Percentiles rank a stretch among this genome's conserved stretches.
phyloP scores from a whole-genome alignment of 768 basidiomycete genomes.

The Phlebiopsis flavidoalba region DNA sequence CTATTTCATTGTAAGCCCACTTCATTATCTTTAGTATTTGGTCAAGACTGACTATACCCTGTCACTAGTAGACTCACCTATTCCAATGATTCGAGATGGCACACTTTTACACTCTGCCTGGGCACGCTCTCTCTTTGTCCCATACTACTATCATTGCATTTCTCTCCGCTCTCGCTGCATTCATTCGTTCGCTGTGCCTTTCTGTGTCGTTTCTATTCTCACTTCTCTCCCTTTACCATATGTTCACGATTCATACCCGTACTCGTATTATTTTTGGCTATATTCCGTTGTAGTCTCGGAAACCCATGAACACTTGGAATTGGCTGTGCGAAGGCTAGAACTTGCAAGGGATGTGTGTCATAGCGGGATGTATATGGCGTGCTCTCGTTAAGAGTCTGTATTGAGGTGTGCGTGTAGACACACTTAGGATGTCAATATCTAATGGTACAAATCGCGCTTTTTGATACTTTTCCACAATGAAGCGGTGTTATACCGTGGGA shows the following conservation, averaged over 20 bases:
- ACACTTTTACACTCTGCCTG: conserved; percentile 7
- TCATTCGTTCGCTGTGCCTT: conserved; percentile 12
- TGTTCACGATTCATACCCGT: conserved; percentile 10
- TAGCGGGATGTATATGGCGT: neutral
- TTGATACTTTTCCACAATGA: neutral
- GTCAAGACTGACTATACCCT: neutral
- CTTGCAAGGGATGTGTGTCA: neutral
- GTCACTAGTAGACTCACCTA: conserved; percentile 8
- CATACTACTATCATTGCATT: conserved; percentile 11
- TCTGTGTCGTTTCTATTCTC: conserved; percentile 4
- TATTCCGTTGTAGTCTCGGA: conserved; percentile 6
- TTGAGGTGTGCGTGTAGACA: neutral
- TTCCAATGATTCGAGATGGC: conserved; percentile 9
- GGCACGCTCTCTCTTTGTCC: conserved; percentile 8
- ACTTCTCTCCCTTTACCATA: conserved; percentile 6
- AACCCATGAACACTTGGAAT: neutral
- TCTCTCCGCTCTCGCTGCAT: conserved; percentile 14
- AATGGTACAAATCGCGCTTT: neutral
- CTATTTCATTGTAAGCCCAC: conserved; percentile 4
- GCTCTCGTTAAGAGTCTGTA: neutral
- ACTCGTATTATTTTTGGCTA: conserved; percentile 12
- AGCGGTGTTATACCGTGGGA: neutral
- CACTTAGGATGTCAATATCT: neutral
- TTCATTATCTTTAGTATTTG: neutral
- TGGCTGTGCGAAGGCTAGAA: neutral